Conservation (phyloP, 805 yeast genomes). For the Candida sithepensis region DNA sequence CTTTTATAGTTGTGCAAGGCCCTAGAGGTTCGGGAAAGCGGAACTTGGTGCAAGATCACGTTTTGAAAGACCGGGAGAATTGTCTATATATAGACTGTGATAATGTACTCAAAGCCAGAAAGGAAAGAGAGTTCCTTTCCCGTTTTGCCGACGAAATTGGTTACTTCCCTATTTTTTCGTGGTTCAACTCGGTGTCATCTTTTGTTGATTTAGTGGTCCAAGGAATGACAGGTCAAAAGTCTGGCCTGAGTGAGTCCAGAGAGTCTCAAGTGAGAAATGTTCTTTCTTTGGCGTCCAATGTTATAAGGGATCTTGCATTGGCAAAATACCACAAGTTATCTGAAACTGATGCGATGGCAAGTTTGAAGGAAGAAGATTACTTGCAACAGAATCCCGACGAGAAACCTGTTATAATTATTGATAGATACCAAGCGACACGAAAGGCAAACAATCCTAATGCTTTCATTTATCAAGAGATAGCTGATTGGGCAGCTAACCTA, state of each 20-base stretch:
- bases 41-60: slow-evolving; percentile 68
- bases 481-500: slow-evolving; percentile 86
- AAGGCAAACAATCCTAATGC: slow-evolving; percentile 55
- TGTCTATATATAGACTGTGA: slow-evolving; percentile 79
- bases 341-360: slow-evolving; percentile 21
- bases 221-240: slow-evolving; percentile 90
- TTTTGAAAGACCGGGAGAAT: slow-evolving; percentile 56
- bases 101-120: slow-evolving; percentile 63
- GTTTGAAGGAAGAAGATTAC: slow-evolving; percentile 68
- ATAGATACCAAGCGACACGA: slow-evolving; percentile 57
- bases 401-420: slow-evolving; percentile 83
- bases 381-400: slow-evolving; percentile 80
- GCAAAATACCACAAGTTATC: slow-evolving; percentile 35
- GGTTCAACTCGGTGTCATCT: slow-evolving; percentile 78
- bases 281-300: slow-evolving; percentile 65
- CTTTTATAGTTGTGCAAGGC: slow-evolving; percentile 86
- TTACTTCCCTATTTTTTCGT: slow-evolving; percentile 89
- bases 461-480: slow-evolving; percentile 66
- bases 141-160: slow-evolving; percentile 76
- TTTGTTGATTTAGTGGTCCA: slow-evolving; percentile 83
- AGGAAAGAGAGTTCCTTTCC: slow-evolving; percentile 65
- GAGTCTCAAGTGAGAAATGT: slow-evolving; percentile 81
- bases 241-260: slow-evolving; percentile 79
- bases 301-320: slow-evolving; percentile 64
- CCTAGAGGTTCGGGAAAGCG: slow-evolving; percentile 96